phyloP scores from a whole-genome alignment of 1,284 basidiomycete genomes.

The Pseudomicrostroma phylloplanum region DNA sequence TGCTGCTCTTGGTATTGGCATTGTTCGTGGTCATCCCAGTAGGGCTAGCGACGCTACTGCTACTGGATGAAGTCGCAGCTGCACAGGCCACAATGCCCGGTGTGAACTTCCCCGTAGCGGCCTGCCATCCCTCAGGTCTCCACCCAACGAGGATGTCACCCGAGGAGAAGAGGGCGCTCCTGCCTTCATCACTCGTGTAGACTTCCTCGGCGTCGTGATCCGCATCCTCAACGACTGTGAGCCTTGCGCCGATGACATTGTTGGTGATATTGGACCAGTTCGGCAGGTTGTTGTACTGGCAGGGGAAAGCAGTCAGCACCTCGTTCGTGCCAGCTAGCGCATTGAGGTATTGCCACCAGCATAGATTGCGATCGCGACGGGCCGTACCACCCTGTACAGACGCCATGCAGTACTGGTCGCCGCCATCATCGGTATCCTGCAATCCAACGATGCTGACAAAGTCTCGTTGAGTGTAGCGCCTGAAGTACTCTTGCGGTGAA shows the following conservation, averaged over 20 bases:
- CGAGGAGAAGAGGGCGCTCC: conserved; percentile 37
- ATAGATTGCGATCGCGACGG: conserved; percentile 40
- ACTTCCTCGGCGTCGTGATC: conserved; percentile 38
- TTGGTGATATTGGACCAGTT: conserved; percentile 37
- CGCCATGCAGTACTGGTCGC: conserved; percentile 48
- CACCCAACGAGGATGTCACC: conserved; percentile 35
- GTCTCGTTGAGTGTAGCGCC: conserved; percentile 34
- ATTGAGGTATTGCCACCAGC: conserved; percentile 49
- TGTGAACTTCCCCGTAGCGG: not conserved
- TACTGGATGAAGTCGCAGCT: not conserved
- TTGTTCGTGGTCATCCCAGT: not conserved
- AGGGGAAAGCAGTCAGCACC: conserved; percentile 36
- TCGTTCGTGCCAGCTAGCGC: conserved; percentile 33
- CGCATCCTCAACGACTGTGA: conserved; percentile 39
- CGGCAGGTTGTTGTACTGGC: conserved; percentile 24
- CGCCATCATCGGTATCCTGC: conserved; percentile 27
- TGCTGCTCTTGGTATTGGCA: too few species aligned
- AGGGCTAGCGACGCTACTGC: not conserved
- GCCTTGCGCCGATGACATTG: conserved; percentile 25
- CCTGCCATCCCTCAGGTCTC: conserved; percentile 34
- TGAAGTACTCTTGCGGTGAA: conserved; percentile 35
- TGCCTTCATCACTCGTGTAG: conserved; percentile 30
- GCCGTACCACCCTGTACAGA: conserved; percentile 38
- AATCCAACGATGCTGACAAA: conserved; percentile 42
- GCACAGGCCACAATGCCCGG: not conserved